phyloP scores from a whole-genome alignment of 108 stramenopile genomes.

The Skeletonema costatum region DNA sequence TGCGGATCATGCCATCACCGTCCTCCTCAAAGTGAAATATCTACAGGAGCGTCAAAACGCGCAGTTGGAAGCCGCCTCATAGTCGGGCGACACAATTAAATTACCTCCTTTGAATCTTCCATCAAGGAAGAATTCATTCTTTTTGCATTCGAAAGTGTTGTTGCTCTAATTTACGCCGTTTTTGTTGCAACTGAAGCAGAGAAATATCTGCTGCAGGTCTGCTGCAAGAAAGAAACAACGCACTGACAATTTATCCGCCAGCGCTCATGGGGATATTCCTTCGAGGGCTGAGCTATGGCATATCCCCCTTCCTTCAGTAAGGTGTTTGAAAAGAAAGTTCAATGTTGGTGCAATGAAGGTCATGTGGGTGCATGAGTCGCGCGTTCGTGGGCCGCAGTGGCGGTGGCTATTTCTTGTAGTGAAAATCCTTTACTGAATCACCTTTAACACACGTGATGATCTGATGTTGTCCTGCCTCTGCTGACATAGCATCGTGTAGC shows the following conservation, averaged over 20 bases:
- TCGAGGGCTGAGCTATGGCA: slow-evolving; percentile 43
- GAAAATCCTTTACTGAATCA: slow-evolving; percentile 58
- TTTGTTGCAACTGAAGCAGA: slow-evolving; percentile 29
- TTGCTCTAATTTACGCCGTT: slow-evolving; percentile 24
- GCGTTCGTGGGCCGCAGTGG: slow-evolving; percentile 61
- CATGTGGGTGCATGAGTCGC: slow-evolving; percentile 46
- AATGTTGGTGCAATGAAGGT: too few relatives aligned
- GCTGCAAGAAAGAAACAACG: slow-evolving; percentile 2
- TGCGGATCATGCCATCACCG: slow-evolving; percentile 44
- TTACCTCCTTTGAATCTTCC: slow-evolving; percentile 27
- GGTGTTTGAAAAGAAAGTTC: slow-evolving; percentile 20
- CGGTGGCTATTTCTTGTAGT: slow-evolving; percentile 57
- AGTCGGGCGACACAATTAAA: neutral
- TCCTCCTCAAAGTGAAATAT: slow-evolving; percentile 42
- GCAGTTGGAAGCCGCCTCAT: slow-evolving; percentile 15
- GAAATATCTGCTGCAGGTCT: slow-evolving; percentile 2
- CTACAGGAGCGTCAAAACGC: slow-evolving; percentile 50
- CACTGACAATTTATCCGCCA: neutral
- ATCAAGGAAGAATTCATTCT: slow-evolving; percentile 41
- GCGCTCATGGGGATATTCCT: slow-evolving; percentile 14
- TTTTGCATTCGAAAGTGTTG: slow-evolving; percentile 36
- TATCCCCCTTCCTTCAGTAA: slow-evolving; percentile 19
- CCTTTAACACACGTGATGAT: slow-evolving; percentile 34
- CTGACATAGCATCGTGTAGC: slow-evolving; percentile 75
- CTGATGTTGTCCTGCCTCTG: slow-evolving; percentile 53